These are phyloP conservation scores for Penicillium nucicola DNA, from an alignment of 495 filamentous ascomycete species.

Conservation along the genomic window DNA sequence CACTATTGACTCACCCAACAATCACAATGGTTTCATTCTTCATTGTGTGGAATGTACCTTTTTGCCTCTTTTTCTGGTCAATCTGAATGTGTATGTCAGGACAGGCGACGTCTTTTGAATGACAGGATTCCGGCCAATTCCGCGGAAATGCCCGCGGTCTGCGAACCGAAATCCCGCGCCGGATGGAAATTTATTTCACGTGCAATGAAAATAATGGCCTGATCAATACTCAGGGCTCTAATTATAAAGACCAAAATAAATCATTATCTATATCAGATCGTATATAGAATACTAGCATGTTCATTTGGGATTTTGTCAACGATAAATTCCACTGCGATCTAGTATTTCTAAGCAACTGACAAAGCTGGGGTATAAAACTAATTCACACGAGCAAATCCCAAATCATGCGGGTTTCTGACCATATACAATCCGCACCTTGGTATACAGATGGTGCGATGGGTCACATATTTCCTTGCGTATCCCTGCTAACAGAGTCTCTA, in stretches of 20 bases:
- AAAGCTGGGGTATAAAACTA: not conserved
- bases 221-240: too few species aligned
- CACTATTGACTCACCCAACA: conserved; percentile 10
- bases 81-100: not conserved
- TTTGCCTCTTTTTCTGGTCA: not conserved
- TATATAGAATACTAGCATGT: too few species aligned
- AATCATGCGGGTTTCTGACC: conserved; percentile 33
- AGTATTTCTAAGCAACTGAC: not conserved
- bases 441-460: conserved; percentile 44
- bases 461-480: conserved; percentile 53
- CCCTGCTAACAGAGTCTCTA: conserved; percentile 51
- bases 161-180: too few species aligned
- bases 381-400: too few species aligned
- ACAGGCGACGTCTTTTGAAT: too few species aligned
- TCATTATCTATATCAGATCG: too few species aligned
- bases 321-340: too few species aligned
- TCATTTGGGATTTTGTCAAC: too few species aligned
- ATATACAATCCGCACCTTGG: conserved; percentile 34
- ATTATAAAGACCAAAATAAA: too few species aligned
- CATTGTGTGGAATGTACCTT: not conserved
- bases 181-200: too few species aligned
- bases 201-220: too few species aligned
- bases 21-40: conserved; percentile 16
- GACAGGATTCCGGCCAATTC: not conserved
- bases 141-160: conserved; percentile 1